Base-by-base conservation (phyloP, 2,329 filamentous ascomycete genomes). In the Fusarium nodosum region DNA sequence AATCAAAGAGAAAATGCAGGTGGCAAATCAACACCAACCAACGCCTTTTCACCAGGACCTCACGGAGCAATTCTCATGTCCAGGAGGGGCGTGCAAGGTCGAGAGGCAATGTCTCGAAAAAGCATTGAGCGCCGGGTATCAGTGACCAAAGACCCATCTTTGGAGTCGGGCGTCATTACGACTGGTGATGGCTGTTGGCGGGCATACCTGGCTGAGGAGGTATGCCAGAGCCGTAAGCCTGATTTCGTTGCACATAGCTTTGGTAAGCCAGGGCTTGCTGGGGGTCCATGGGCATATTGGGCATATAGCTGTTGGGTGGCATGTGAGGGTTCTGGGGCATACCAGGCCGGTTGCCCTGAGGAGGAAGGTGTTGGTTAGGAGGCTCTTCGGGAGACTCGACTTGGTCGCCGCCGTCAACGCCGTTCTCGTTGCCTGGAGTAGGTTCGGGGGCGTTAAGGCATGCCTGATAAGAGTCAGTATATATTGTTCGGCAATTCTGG, bases 401-500 rank as follows among this genome's bases (percentile, higher is more conserved):
- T 69, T 91, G 88, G 73, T 92, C 91, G 68, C 85, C 82, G 70
- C 91, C 91, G 70, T 94, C 91, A 66, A 93, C 91, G 53, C 92
- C 92, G 74, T 94, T 94, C 78, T 97, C 93, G 76, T 89, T 90
- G 76, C 92, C 92, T 34, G 90, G 88, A 26, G 90, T 86, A 52
- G 95, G 94, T 80, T 99, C 96, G 42, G 96, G 96, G 22, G 96
- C 96, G 80, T 99, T 99, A 66, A 99, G 83, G 79, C 96, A 99
- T 53, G 96, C 94, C 95, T 98, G n/a, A 26, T 64, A 73, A 53
- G 70, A 57, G 51, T 64, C 33, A 69, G 65, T 34, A 52, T 52
- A 41, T 28, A 41, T 41, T 52, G 33, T 26, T 41, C 24, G 22
- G 15, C n/a, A 20, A 22, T 11, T 22, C 13, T 13, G 18, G 4